Percentiles rank a stretch among this genome's conserved stretches.
These are phyloP conservation scores for Rhizopus microsporus DNA, from an alignment of 371 early-diverging fungal species.

Conservation along the genomic window DNA sequence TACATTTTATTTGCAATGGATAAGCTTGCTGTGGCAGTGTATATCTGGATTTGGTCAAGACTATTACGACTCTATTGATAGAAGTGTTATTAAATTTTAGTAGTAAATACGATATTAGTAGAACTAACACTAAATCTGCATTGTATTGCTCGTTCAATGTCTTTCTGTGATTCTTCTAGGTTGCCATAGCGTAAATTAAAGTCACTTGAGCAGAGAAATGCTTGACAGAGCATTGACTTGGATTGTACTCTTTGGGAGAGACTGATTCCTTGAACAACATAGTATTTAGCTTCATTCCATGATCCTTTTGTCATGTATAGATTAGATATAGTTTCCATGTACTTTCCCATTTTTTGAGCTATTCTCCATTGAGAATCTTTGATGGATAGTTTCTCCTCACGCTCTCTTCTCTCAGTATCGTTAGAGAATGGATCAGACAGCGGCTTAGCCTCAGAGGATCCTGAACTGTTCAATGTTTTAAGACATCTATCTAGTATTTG, in stretches of 20 bases:
- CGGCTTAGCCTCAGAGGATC: neutral
- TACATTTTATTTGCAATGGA: constrained; percentile 33
- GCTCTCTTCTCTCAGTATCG: neutral
- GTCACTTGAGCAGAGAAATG: constrained; percentile 57
- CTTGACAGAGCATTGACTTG: constrained; percentile 35
- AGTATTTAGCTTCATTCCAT: constrained; percentile 69
- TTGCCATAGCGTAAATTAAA: constrained; percentile 51
- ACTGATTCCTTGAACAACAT: constrained; percentile 56
- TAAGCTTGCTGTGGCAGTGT: constrained; percentile 51
- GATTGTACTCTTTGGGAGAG: constrained; percentile 58
- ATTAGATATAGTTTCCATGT: constrained; percentile 52
- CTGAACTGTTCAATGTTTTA: constrained; percentile 6
- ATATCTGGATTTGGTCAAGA: constrained; percentile 25
- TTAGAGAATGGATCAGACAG: constrained; percentile 5
- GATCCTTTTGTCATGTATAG: constrained; percentile 68
- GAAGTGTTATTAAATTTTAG: neutral
- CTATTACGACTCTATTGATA: constrained; percentile 8
- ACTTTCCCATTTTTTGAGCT: constrained; percentile 49
- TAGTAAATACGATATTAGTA: neutral
- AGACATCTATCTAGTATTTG: constrained; percentile 14
- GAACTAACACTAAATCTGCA: neutral
- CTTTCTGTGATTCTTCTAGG: constrained; percentile 39
- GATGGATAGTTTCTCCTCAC: constrained; percentile 12
- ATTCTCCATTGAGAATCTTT: constrained; percentile 47
- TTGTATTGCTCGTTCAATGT: constrained; percentile 5